phyloP scores from a whole-genome alignment of 768 basidiomycete genomes.

The Holtermanniella nyarrowii region DNA sequence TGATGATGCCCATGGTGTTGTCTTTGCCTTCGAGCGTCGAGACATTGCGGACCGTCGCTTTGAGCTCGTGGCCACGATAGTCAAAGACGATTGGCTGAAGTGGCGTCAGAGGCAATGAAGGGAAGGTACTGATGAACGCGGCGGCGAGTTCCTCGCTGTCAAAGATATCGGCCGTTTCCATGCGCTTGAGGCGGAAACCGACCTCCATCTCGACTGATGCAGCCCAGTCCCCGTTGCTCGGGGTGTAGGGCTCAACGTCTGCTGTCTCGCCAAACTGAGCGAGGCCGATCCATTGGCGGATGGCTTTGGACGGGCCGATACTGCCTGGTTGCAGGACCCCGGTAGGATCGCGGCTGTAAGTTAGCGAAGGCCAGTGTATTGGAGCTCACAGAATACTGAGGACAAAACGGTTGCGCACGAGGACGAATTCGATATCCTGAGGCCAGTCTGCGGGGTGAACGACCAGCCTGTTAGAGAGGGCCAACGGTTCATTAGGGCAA shows the following conservation, averaged over 20 bases:
- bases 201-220: conserved; percentile 69
- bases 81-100: conserved; percentile 73
- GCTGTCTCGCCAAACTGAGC: conserved; percentile 67
- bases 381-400: conserved; percentile 59
- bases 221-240: conserved; percentile 40
- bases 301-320: conserved; percentile 65
- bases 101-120: conserved; percentile 56
- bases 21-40: conserved; percentile 47
- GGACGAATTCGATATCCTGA: conserved; percentile 56
- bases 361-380: not conserved
- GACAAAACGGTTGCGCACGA: conserved; percentile 61
- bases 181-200: conserved; percentile 42
- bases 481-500: conserved; percentile 58
- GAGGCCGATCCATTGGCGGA: conserved; percentile 82
- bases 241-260: conserved; percentile 55
- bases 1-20: conserved; percentile 58
- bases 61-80: conserved; percentile 74
- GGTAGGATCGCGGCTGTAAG: conserved; percentile 63
- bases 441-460: conserved; percentile 69
- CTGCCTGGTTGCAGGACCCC: conserved; percentile 56
- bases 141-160: conserved; percentile 75
- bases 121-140: conserved; percentile 61
- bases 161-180: conserved; percentile 52
- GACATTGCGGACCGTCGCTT: conserved; percentile 59
- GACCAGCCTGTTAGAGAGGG: conserved; percentile 69